Evolutionary conservation across 441 rosid genomes (phyloP).

Genomic region (Gossypium davidsonii): DNA sequence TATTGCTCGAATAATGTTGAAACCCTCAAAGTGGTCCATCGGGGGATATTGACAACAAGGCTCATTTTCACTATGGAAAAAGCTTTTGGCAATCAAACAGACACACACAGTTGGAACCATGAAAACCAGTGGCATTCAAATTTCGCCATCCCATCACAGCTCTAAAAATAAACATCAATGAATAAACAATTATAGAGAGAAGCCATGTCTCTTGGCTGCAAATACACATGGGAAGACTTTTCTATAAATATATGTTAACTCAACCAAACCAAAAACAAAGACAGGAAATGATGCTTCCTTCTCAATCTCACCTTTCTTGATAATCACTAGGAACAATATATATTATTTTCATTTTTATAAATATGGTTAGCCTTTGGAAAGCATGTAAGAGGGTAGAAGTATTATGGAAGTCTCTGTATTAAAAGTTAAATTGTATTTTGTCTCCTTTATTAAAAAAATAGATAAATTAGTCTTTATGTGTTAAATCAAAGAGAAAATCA

Average conservation of each 20-base stretch:
- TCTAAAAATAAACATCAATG: constrained; percentile 14
- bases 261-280: constrained; percentile 13
- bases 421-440: too few species aligned
- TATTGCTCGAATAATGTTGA: not conserved
- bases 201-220: constrained; percentile 40
- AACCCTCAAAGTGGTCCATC: constrained; percentile 22
- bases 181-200: constrained; percentile 37
- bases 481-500: too few species aligned
- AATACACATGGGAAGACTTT: constrained; percentile 30
- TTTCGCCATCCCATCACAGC: constrained; percentile 31
- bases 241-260: not conserved
- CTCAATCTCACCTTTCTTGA: constrained; percentile 21
- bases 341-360: constrained; percentile 13
- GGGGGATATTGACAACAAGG: constrained; percentile 22
- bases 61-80: constrained; percentile 5
- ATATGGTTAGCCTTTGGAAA: constrained; percentile 20
- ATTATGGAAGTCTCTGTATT: too few species aligned
- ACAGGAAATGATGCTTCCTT: constrained; percentile 31
- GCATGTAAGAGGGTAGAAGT: constrained; percentile 20
- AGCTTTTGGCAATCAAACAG: constrained; percentile 10
- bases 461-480: too few species aligned
- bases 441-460: too few species aligned
- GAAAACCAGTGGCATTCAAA: constrained; percentile 1
- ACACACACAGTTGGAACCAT: constrained; percentile 18
- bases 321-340: constrained; percentile 7